These are phyloP conservation scores for Suhomyces sp. DNA, from an alignment of 805 yeast genomes.

Conservation along the genomic window DNA sequence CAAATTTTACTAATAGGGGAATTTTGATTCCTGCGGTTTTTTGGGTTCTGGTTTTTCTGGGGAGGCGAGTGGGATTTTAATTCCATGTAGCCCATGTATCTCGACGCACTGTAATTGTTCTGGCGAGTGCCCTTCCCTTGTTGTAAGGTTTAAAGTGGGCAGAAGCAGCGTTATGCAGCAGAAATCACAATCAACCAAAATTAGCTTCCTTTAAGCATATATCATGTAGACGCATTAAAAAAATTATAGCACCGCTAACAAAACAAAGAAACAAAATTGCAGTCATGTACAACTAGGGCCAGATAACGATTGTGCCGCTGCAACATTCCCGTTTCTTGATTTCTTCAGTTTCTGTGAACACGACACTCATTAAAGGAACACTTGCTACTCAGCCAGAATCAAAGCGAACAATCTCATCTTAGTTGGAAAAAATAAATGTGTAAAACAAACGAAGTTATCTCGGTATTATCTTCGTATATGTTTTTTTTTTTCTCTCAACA, in stretches of 20 bases:
- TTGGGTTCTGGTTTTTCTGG: not conserved
- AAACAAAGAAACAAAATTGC: not conserved
- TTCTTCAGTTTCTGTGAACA: not conserved
- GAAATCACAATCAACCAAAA: not conserved
- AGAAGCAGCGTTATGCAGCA: not conserved
- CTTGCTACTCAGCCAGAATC: not conserved
- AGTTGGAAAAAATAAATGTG: not conserved
- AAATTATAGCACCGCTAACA: not conserved
- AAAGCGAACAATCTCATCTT: not conserved
- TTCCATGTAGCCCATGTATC: not conserved
- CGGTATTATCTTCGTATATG: not conserved
- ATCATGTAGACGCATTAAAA: not conserved
- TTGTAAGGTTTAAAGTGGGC: not conserved
- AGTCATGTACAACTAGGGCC: not conserved
- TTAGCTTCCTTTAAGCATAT: not conserved
- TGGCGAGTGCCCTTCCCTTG: constrained; percentile 2
- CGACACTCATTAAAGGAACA: not conserved
- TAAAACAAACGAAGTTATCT: not conserved
- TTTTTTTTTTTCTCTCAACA: not conserved
- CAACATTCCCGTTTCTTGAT: not conserved
- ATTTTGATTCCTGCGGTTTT: not conserved
- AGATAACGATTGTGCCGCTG: not conserved
- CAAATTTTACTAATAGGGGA: not conserved
- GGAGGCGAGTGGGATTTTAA: not conserved
- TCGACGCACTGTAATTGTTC: not conserved